Evolutionary conservation across 2,329 filamentous ascomycete species (phyloP), one percentile per base, ranked within the genome.

Genomic region (Dactylellina sp.): DNA sequence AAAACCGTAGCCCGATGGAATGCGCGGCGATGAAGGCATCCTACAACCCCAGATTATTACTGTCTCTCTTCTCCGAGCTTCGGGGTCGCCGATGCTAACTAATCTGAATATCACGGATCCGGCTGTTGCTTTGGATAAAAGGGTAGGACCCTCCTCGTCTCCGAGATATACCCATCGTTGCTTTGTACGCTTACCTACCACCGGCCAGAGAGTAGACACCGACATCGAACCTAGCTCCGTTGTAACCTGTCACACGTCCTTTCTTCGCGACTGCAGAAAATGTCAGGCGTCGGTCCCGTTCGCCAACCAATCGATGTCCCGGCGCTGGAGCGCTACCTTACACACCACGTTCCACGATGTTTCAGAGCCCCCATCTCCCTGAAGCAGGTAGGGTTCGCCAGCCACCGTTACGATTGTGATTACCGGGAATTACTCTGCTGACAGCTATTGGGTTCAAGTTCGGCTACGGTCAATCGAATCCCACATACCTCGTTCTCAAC

Each of bases 391-490:
- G 71, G 82, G 79, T 14, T 63, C 35, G 11, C 18, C 18, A 9
- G 16, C 28, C 9, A 4, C 9, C 4, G 28, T 32, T 32, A 32
- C 28, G 6, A 55, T 18, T 44, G 11, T 44, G n/a, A 40, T 7
- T 42, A 16, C n/a, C 1, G 2, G 6, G 14, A 39, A 12, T 64
- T 39, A 64, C 20, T 16, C 12, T 55, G 52, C 18, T 59, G 39
- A 63, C 16, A 25, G 25, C 18, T 57, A 32, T 20, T 56, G 12
- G n/a, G 14, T 40, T 61, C 28, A 32, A 98, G 91, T 99, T 98
- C 81, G 92, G 93, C 79, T 98, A 96, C 81, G 95, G 95, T 72
- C 95, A 98, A 83, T 97, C 92, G 70, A 99, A 98, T 81, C 95
- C 95, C 47, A 99, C 95, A 1, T 99, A 98, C 83, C 92, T 94